Evolutionary conservation across 768 basidiomycete species (phyloP), one percentile per base, ranked within the genome.

Genomic region (Boletus tomentosulus): DNA sequence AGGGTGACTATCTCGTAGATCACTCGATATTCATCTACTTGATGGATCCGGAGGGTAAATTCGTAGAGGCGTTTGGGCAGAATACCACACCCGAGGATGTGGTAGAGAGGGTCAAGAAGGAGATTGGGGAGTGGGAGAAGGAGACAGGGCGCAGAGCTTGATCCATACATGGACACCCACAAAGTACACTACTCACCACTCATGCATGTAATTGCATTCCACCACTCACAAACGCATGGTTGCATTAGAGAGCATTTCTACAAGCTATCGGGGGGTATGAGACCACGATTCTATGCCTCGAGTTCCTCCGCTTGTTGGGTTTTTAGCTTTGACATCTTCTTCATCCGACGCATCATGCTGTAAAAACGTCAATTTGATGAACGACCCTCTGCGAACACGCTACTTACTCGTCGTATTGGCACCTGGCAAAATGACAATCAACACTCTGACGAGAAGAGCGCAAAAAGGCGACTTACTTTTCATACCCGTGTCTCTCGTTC

Each of bases 31-130:
- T 93, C 72, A 90, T 99, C 61, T 99, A 99, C 72, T 81, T 99
- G 34, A 97, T 99, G 93, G 94, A 98, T 64, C 96, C 97, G 2
- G 71, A 84, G 5, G 97, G 96, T 2, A 79, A 87, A 65, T 99
- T 98, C 61, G 91, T 98, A 1, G 94, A 98, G 57, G 97, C 97
- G 1, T 98, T 98, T 69, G 97, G 97, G 5, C 93, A 97, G 75
- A 80, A 78, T 47, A 85, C 79, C 50, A 79, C 79, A 0, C 77
- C 81, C 12, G 80, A 84, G 22, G 87, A 91, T 9, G 85, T 97
- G 12, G 72, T 83, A 11, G 73, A 74, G 43, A 82, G 82, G 62
- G 79, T 89, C 46, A 69, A 76, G 51, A 80, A 82, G 61, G 81
- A 81, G 62, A 64, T 81, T 9, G 61, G 50, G 44, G 66, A 66